phyloP scores from a whole-genome alignment of 2,329 filamentous ascomycete species.

The Calonectria montana region DNA sequence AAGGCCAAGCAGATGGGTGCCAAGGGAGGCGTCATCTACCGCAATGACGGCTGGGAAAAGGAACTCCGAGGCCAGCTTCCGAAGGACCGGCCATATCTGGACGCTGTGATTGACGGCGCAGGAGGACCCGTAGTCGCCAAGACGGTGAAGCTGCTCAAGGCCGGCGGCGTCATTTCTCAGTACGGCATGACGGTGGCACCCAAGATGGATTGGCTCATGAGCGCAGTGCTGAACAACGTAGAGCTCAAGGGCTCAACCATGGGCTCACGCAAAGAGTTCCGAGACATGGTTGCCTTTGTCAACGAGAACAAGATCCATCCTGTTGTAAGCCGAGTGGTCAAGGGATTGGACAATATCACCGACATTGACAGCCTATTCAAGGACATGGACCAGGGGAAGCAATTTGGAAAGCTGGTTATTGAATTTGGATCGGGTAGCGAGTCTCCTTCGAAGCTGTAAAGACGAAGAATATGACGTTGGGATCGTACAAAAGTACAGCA shows the following conservation, averaged over 20 bases:
- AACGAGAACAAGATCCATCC: slow-evolving; percentile 78
- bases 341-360: slow-evolving; percentile 79
- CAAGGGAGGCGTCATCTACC: slow-evolving; percentile 85
- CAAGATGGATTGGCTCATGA: slow-evolving; percentile 88
- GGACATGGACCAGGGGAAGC: slow-evolving; percentile 85
- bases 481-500: background rate
- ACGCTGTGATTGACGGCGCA: slow-evolving; percentile 91
- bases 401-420: slow-evolving; percentile 95
- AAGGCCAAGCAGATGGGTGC: slow-evolving; percentile 80
- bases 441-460: slow-evolving; percentile 53
- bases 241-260: slow-evolving; percentile 90
- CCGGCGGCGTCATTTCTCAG: slow-evolving; percentile 83
- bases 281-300: slow-evolving; percentile 91
- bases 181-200: slow-evolving; percentile 94
- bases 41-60: slow-evolving; percentile 83
- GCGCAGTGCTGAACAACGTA: slow-evolving; percentile 86
- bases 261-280: slow-evolving; percentile 90
- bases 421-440: slow-evolving; percentile 63
- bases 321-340: slow-evolving; percentile 79
- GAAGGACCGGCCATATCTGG: slow-evolving; percentile 74
- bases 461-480: slow-evolving; percentile 22
- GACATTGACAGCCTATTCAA: slow-evolving; percentile 86
- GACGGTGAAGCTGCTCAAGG: slow-evolving; percentile 76
- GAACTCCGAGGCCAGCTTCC: slow-evolving; percentile 74
- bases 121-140: slow-evolving; percentile 85